phyloP scores from a whole-genome alignment of 257 asterid species.

The Solanum appendiculatum region DNA sequence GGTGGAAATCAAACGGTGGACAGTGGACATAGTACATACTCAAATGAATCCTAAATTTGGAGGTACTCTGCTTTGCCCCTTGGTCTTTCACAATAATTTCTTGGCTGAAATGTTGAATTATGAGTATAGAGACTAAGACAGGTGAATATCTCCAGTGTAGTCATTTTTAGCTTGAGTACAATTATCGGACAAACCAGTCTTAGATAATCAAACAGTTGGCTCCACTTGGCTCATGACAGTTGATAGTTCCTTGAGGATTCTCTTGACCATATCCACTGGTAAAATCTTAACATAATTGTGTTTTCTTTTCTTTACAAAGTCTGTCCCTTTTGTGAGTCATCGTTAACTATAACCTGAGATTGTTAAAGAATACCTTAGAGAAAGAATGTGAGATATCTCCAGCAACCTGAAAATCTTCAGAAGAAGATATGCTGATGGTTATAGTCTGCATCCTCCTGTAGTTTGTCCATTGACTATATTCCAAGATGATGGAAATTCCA shows the following conservation, averaged over 20 bases:
- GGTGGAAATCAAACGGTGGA: neutral
- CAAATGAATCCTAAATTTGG: neutral
- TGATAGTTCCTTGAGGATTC: neutral
- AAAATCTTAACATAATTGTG: neutral
- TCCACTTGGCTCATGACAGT: neutral
- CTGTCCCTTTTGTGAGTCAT: neutral
- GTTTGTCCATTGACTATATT: neutral
- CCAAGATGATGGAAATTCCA: neutral
- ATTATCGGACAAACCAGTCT: neutral
- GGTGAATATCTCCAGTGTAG: neutral
- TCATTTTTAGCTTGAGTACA: neutral
- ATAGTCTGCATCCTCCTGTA: neutral
- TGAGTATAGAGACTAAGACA: neutral
- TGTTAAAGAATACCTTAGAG: neutral
- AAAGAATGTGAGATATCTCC: neutral
- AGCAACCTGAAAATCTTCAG: neutral
- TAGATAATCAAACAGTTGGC: neutral
- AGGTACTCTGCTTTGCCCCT: neutral
- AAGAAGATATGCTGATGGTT: neutral
- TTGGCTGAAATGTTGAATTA: neutral
- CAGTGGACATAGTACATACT: neutral
- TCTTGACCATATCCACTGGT: neutral
- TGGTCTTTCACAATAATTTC: neutral
- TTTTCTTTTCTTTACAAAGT: neutral
- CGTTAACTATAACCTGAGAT: neutral